Conservation (phyloP, 148 eudicot genomes). For the Fagopyrum homotropicum region DNA sequence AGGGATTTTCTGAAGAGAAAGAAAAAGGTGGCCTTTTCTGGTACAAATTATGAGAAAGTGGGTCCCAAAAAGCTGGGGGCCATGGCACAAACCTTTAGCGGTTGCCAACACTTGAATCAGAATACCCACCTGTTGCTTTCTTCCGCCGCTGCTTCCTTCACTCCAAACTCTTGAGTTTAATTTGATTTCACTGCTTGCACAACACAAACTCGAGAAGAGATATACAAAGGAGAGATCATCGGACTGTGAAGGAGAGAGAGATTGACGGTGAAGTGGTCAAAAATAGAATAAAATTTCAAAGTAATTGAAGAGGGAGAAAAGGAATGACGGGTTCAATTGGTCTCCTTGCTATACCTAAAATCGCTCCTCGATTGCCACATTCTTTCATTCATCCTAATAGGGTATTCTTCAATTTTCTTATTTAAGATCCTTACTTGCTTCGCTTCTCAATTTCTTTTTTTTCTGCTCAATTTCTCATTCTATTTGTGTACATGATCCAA, state of each 20-base stretch:
- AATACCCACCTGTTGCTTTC: neutral
- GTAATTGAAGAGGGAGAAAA: neutral
- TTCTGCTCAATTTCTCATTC: neutral
- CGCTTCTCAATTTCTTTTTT: neutral
- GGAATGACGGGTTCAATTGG: conserved; percentile 5
- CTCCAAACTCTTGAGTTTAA: neutral
- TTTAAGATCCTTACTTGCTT: neutral
- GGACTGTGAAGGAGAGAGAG: conserved; percentile 1
- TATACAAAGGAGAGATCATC: neutral
- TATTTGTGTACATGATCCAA: neutral
- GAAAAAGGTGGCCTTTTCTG: neutral
- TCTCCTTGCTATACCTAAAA: conserved; percentile 5
- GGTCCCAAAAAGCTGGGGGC: neutral
- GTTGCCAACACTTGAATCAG: conserved; percentile 11
- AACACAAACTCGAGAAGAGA: neutral
- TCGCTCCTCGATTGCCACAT: neutral
- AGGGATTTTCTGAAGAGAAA: neutral
- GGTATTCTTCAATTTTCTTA: neutral
- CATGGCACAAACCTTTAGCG: neutral
- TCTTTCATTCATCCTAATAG: neutral
- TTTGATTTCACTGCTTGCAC: neutral
- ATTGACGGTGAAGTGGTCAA: neutral
- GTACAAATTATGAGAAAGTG: neutral
- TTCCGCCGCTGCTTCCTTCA: neutral
- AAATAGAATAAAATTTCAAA: neutral